Conservation (phyloP, 192 early-diverging fungal genomes). For the Mortierella hygrophila region DNA sequence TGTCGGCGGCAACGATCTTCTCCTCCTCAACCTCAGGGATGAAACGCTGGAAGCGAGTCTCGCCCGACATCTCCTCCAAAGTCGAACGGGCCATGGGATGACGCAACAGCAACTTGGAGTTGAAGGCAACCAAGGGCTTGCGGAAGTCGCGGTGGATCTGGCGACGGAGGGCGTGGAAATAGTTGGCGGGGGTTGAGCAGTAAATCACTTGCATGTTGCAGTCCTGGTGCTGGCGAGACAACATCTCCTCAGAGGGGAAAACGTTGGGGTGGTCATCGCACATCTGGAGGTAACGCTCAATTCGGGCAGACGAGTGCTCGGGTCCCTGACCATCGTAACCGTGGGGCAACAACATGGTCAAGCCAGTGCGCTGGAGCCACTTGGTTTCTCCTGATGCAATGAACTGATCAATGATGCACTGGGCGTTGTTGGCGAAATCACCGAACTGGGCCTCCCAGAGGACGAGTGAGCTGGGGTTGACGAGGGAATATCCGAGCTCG, state of each 20-base stretch:
- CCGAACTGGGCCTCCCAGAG: conserved; percentile 99
- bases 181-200: conserved; percentile 97
- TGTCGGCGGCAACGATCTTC: conserved; percentile 80
- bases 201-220: conserved; percentile 99
- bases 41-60: conserved; percentile 89
- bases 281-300: conserved; percentile 97
- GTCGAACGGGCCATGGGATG: conserved; percentile 92
- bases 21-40: conserved; percentile 94
- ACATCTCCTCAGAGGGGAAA: conserved; percentile 83
- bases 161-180: conserved; percentile 95
- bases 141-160: conserved; percentile 98
- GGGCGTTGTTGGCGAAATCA: conserved; percentile 97
- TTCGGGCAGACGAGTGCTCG: conserved; percentile 95
- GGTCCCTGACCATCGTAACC: conserved; percentile 99
- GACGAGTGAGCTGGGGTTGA: conserved; percentile 93
- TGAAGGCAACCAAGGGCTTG: conserved; percentile 87
- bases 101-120: conserved; percentile 92
- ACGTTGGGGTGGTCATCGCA: conserved; percentile 94
- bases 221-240: conserved; percentile 95
- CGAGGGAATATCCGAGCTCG: conserved; percentile 97
- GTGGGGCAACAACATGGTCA: conserved; percentile 95
- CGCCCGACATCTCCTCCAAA: conserved; percentile 83
- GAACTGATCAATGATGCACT: conserved; percentile 99
- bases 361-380: conserved; percentile 97
- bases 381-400: conserved; percentile 97